A percentile compares a stretch with the other conserved stretches of the same genome.
Evolutionary conservation across 2,329 filamentous ascomycete genomes (phyloP).

Genomic region (Nigrospora oryzae): DNA sequence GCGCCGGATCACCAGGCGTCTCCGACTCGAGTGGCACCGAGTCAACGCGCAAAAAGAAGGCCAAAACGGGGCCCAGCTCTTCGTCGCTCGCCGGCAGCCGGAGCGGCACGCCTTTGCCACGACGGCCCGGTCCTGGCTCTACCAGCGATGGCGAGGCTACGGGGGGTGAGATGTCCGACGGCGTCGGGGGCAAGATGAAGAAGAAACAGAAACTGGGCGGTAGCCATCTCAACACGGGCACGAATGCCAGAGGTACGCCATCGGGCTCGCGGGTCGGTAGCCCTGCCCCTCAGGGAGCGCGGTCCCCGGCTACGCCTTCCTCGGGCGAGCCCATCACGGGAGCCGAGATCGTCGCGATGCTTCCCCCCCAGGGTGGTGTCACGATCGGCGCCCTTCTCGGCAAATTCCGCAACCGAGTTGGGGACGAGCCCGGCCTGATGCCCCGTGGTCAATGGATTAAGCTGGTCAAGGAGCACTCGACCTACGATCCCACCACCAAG

Average conservation of each 20-base stretch:
- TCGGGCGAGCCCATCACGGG: constrained; percentile 29
- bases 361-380: constrained; percentile 39
- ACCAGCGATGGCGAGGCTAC: constrained; percentile 68
- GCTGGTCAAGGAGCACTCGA: constrained; percentile 46
- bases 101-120: constrained; percentile 45
- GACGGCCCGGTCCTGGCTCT: constrained; percentile 44
- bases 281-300: constrained; percentile 34
- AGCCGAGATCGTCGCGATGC: constrained; percentile 44
- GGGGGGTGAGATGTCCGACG: constrained; percentile 58
- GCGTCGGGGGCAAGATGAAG: constrained; percentile 43
- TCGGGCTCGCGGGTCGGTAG: constrained; percentile 54
- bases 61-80: constrained; percentile 37
- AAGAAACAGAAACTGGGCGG: constrained; percentile 40
- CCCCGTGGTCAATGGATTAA: constrained; percentile 47
- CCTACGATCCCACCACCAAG: constrained; percentile 47
- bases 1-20: constrained; percentile 75
- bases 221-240: constrained; percentile 15
- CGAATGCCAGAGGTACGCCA: constrained; percentile 40
- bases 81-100: constrained; percentile 42
- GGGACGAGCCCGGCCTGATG: constrained; percentile 41
- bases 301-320: constrained; percentile 18
- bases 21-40: constrained; percentile 93
- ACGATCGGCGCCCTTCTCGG: constrained; percentile 44
- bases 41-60: constrained; percentile 65
- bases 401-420: constrained; percentile 44